Conservation (phyloP, 1,284 basidiomycete species). For the Leccinum pachyderme region DNA sequence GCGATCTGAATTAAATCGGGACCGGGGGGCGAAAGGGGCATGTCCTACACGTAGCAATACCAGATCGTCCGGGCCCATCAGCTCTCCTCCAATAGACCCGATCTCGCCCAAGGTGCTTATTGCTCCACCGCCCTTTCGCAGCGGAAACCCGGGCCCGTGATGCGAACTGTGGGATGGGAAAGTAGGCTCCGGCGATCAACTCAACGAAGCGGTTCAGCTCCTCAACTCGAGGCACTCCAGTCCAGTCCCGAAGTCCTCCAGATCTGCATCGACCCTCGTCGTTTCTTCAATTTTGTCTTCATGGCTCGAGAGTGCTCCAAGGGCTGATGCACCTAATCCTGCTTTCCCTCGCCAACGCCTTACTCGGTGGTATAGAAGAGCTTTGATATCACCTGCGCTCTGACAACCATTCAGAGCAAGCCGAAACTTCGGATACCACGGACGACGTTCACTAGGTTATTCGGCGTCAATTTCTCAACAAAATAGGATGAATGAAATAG, state of each 20-base stretch:
- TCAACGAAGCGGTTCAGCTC: background rate
- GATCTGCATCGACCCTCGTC: background rate
- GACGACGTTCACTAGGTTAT: slow-evolving; percentile 32
- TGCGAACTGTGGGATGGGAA: background rate
- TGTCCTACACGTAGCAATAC: background rate
- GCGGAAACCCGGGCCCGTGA: background rate
- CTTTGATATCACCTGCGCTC: slow-evolving; percentile 46
- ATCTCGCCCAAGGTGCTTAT: background rate
- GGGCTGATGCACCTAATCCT: background rate
- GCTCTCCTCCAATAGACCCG: background rate
- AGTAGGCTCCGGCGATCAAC: background rate
- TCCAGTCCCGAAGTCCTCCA: slow-evolving; percentile 2
- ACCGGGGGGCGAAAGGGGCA: background rate
- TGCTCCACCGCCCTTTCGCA: background rate
- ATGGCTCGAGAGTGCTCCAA: background rate
- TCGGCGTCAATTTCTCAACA: background rate
- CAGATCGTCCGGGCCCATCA: background rate
- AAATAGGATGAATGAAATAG: background rate
- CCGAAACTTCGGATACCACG: slow-evolving; percentile 59
- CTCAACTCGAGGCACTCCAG: background rate
- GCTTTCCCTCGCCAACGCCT: slow-evolving; percentile 51
- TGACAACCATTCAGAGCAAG: slow-evolving; percentile 40
- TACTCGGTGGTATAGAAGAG: slow-evolving; percentile 44
- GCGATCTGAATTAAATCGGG: background rate
- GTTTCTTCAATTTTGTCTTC: slow-evolving; percentile 4